Conservation (phyloP, 2,329 filamentous ascomycete genomes). For the Cadophora sp. region DNA sequence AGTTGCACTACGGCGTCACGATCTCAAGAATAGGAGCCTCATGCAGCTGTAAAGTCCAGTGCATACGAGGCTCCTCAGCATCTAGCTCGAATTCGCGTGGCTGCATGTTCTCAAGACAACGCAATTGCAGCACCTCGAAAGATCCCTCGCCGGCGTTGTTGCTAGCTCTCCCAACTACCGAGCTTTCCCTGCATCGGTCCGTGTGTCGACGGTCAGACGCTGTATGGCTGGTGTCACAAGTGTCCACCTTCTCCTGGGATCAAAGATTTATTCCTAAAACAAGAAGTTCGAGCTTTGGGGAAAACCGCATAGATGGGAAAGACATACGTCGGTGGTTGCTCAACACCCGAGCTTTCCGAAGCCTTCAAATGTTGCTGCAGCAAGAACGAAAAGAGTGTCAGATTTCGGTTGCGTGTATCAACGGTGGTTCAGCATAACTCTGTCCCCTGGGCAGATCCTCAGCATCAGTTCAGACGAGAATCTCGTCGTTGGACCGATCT, state of each 20-base stretch:
- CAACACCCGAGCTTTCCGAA: slow-evolving; percentile 11
- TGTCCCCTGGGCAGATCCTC: slow-evolving; percentile 39
- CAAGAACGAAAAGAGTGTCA: slow-evolving; percentile 17
- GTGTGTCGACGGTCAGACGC: slow-evolving; percentile 41
- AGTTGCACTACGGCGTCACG: slow-evolving; percentile 40
- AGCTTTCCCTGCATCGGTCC: slow-evolving; percentile 40
- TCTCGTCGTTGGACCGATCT: slow-evolving; percentile 33
- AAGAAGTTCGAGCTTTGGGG: slow-evolving; percentile 22
- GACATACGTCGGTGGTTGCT: background rate
- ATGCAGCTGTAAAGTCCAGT: slow-evolving; percentile 25
- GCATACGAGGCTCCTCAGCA: slow-evolving; percentile 33
- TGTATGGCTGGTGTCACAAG: slow-evolving; percentile 35
- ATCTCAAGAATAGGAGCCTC: slow-evolving; percentile 35
- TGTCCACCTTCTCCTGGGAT: slow-evolving; percentile 33
- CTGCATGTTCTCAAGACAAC: slow-evolving; percentile 34
- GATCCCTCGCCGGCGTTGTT: slow-evolving; percentile 30
- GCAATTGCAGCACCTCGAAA: slow-evolving; percentile 31
- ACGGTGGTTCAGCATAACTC: slow-evolving; percentile 40
- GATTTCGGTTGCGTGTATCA: slow-evolving; percentile 28
- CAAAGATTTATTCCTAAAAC: slow-evolving; percentile 34
- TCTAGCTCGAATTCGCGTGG: slow-evolving; percentile 30
- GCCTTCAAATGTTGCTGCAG: background rate
- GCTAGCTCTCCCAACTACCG: slow-evolving; percentile 38
- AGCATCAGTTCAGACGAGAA: slow-evolving; percentile 42
- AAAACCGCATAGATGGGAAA: slow-evolving; percentile 13